These are phyloP conservation scores for Aureobasidium sp. DNA, from an alignment of 2,329 filamentous ascomycete genomes.

Conservation along the genomic window DNA sequence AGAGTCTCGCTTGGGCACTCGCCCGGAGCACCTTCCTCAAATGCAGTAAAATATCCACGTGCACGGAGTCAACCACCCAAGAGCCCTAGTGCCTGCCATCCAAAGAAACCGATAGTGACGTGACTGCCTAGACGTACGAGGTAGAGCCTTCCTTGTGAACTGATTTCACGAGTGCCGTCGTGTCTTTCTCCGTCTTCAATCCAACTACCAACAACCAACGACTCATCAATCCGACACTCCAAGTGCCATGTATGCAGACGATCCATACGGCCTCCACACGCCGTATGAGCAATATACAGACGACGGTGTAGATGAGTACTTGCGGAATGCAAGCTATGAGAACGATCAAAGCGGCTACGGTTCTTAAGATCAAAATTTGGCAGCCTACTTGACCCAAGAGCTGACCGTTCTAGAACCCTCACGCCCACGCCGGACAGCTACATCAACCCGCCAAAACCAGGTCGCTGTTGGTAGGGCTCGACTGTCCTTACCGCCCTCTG, in stretches of 20 bases:
- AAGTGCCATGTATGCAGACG: not conserved
- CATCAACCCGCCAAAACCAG: slow-evolving; percentile 28
- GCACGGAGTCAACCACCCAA: not conserved
- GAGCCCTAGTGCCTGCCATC: not conserved
- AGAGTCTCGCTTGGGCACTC: not conserved
- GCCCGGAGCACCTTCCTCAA: not conserved
- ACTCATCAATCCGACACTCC: not conserved
- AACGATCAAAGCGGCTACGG: slow-evolving; percentile 16
- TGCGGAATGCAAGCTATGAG: not conserved
- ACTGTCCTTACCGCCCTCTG: slow-evolving; percentile 29
- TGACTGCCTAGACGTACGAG: not conserved
- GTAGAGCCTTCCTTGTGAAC: not conserved
- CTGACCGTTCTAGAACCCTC: not conserved
- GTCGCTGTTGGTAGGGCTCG: slow-evolving; percentile 30
- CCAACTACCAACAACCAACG: not conserved
- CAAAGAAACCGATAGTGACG: not conserved
- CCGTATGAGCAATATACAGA: not conserved
- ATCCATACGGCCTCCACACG: not conserved
- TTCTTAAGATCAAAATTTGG: not conserved
- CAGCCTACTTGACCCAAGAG: not conserved
- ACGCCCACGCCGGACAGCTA: not conserved
- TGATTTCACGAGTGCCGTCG: not conserved
- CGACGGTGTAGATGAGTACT: not conserved
- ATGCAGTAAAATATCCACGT: not conserved
- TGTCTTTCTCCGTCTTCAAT: not conserved